Base-by-base conservation (phyloP, 805 yeast species). In the Metschnikowia anglica region DNA sequence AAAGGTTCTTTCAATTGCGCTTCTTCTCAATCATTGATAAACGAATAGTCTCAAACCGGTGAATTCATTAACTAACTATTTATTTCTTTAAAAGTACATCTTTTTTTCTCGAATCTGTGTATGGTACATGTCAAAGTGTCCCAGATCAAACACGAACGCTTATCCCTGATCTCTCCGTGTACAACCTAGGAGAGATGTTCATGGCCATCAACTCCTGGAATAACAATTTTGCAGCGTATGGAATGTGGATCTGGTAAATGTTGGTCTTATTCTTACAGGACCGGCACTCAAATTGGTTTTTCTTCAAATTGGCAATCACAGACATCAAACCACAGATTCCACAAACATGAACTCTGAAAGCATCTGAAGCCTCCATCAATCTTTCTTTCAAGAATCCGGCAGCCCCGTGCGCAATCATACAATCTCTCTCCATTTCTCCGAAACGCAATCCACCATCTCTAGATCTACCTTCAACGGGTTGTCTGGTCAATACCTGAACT, bases 321-420 rank as follows among this genome's bases (percentile, higher is more conserved):
- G 90, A 77, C 98, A 93, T 93, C 66, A 95, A 79, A 32, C 99
- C 99, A 76, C 99, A 93, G 59, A 91, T 81, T 61, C 98, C 99
- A 74, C 99, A 93, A 23, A 93, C 84, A 63, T 93, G 98, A 32
- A 93, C 98, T 68, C 98, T 80, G 76, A 93, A 93, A 2, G 98
- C 97, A 73, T 93, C 99, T 0, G 98, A 91, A 10, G 97, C 97
- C 68, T 93, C 98, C 97, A 93, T 91, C 65, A 93, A 75, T 66
- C 99, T 80, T 72, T 93, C 99, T 68, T 91, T 89, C 73, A 93
- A 79, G 75, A 93, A 91, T 6, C 97, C 95, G 3, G 99, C 97
- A 11, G 97, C 98, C 66, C 99, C 99, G 64, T 93, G 98, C 2
- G 99, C 99, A 76, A 93, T 93, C 97, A 93, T 91, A 85, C 99